phyloP scores from a whole-genome alignment of 164 flowering plant genomes.

The Cinnamomum chago region DNA sequence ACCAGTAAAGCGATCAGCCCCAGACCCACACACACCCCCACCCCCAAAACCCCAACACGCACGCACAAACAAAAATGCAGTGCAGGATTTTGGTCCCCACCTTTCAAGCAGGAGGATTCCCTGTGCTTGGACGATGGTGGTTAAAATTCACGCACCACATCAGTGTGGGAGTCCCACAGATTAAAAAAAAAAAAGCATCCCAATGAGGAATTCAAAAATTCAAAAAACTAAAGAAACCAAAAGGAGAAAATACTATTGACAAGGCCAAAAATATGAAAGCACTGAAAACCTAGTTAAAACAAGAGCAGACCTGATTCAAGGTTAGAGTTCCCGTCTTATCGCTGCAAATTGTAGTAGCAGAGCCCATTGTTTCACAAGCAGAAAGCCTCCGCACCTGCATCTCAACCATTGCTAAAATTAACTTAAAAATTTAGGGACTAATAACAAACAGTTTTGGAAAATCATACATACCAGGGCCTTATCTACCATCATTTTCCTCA shows the following conservation, averaged over 20 bases:
- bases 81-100: too few relatives aligned
- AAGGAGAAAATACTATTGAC: neutral
- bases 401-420: neutral
- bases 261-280: neutral
- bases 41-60: too few relatives aligned
- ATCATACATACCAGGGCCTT: conserved; percentile 17
- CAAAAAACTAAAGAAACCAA: neutral
- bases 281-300: neutral
- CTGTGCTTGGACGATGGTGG: too few relatives aligned
- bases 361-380: conserved; percentile 86
- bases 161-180: neutral
- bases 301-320: conserved; percentile 50
- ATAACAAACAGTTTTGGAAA: neutral
- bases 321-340: conserved; percentile 79
- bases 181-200: neutral
- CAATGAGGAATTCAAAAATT: neutral
- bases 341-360: conserved; percentile 66
- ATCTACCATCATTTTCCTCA: conserved; percentile 33
- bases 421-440: too few relatives aligned
- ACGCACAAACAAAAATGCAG: too few relatives aligned
- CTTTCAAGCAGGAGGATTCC: too few relatives aligned
- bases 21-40: rapidly evolving
- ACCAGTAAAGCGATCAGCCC: too few relatives aligned
- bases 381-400: conserved; percentile 40
- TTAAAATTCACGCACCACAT: neutral